Evolutionary conservation across 352 stramenopile genomes (phyloP).

Genomic region (Thraustochytrium sp.): DNA sequence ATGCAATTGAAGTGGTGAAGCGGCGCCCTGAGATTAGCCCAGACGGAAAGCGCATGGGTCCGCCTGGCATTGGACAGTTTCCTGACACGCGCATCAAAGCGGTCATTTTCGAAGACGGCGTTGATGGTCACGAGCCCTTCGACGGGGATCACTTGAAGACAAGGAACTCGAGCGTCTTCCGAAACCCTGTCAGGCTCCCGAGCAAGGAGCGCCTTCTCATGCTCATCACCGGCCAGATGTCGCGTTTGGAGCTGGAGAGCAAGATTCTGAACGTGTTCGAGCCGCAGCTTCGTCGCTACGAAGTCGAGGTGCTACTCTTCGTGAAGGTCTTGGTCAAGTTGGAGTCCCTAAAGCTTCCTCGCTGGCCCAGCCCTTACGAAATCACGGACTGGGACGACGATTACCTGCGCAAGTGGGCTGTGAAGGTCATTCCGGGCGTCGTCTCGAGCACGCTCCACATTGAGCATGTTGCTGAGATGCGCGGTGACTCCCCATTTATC

Average conservation of each 20-base stretch:
- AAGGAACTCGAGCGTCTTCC: no score
- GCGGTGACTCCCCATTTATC: background rate
- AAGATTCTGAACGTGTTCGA: slow-evolving; percentile 2
- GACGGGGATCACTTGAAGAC: background rate
- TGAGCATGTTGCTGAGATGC: background rate
- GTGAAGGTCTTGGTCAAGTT: background rate
- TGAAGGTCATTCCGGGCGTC: background rate
- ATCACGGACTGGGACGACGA: background rate
- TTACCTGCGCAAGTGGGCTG: background rate
- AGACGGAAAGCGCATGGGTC: no score
- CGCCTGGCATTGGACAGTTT: background rate
- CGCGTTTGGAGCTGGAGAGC: background rate
- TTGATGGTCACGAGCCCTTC: background rate
- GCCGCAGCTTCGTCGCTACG: background rate
- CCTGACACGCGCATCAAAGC: background rate
- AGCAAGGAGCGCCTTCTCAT: no score
- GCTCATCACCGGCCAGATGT: background rate
- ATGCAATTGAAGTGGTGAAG: no score
- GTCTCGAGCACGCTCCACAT: background rate
- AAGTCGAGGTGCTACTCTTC: background rate
- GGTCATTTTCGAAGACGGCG: background rate
- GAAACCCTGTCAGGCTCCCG: no score
- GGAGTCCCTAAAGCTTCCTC: background rate
- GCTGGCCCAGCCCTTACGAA: slow-evolving; percentile 1
- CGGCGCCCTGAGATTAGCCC: no score